These are phyloP conservation scores for Fusarium verrucosum DNA, from an alignment of 2,329 filamentous ascomycete species.

Conservation along the genomic window DNA sequence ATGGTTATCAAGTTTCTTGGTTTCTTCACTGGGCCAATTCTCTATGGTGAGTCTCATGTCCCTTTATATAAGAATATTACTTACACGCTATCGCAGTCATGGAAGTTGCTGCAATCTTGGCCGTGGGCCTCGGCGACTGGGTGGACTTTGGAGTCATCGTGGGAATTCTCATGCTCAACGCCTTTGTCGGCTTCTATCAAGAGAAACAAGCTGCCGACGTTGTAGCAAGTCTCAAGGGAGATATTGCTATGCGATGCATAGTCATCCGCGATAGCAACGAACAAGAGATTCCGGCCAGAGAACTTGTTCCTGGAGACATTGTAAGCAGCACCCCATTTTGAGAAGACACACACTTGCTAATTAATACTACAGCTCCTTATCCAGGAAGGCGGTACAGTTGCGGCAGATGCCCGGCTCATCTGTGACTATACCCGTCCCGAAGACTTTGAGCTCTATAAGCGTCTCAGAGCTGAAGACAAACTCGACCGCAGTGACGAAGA, in stretches of 20 bases:
- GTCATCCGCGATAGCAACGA: constrained; percentile 18
- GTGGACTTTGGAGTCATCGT: constrained; percentile 29
- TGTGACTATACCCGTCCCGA: constrained; percentile 25
- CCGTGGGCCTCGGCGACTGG: constrained; percentile 28
- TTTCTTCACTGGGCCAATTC: constrained; percentile 12
- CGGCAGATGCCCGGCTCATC: constrained; percentile 23
- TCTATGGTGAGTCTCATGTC: constrained; percentile 9
- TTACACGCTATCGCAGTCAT: constrained; percentile 8
- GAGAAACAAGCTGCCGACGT: constrained; percentile 31
- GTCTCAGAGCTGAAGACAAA: constrained; percentile 25
- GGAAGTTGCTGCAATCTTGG: constrained; percentile 27
- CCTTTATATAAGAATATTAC: rapidly evolving
- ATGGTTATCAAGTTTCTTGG: background rate
- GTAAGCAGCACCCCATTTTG: background rate
- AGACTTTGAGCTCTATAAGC: constrained; percentile 31
- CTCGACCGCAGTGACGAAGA: constrained; percentile 28
- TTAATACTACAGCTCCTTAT: background rate
- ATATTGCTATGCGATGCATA: constrained; percentile 30
- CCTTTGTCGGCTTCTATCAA: constrained; percentile 30
- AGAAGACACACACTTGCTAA: background rate
- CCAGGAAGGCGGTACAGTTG: constrained; percentile 28
- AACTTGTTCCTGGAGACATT: constrained; percentile 20
- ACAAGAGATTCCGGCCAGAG: constrained; percentile 20
- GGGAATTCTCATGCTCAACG: constrained; percentile 28
- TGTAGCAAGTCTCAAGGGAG: constrained; percentile 23